Evolutionary conservation across 768 basidiomycete genomes (phyloP).

Genomic region (Russula sp.): DNA sequence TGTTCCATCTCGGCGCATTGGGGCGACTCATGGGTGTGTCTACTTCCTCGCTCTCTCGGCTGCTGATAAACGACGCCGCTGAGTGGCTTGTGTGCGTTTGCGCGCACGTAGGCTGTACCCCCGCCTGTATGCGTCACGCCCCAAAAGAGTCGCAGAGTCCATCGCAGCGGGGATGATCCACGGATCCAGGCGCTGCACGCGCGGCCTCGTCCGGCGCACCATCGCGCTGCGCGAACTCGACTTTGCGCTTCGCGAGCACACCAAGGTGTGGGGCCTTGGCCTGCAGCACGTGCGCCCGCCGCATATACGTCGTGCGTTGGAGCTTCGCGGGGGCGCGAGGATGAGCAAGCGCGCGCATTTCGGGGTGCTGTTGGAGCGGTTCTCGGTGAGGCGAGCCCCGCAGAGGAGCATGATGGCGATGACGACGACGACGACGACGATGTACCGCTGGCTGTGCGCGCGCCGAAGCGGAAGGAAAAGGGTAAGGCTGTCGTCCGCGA

Average conservation of each 20-base stretch:
- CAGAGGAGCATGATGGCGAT: neutral
- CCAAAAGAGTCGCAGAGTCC: conserved; percentile 25
- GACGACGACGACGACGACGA: conserved; percentile 15
- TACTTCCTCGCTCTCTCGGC: too few relatives aligned
- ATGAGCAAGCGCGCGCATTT: too few relatives aligned
- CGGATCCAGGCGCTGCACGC: conserved; percentile 41
- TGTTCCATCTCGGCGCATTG: conserved; percentile 53
- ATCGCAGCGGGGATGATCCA: conserved; percentile 42
- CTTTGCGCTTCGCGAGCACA: conserved; percentile 46
- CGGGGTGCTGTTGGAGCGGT: too few relatives aligned
- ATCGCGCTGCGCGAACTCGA: conserved; percentile 57
- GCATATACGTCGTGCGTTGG: conserved; percentile 44
- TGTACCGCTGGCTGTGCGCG: conserved; percentile 1
- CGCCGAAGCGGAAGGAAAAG: conserved; percentile 14
- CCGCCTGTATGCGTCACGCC: conserved; percentile 25
- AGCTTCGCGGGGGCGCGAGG: too few relatives aligned
- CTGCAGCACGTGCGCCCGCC: conserved; percentile 31
- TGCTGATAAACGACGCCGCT: too few relatives aligned
- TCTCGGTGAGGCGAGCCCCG: too few relatives aligned
- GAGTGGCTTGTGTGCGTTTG: conserved; percentile 5
- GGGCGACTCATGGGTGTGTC: too few relatives aligned
- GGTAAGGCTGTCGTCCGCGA: conserved; percentile 8
- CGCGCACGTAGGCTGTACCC: conserved; percentile 29
- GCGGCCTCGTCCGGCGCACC: conserved; percentile 44
- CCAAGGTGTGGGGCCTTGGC: conserved; percentile 52